phyloP scores from a whole-genome alignment of 257 asterid genomes.

The Oldenlandia corymbosa region DNA sequence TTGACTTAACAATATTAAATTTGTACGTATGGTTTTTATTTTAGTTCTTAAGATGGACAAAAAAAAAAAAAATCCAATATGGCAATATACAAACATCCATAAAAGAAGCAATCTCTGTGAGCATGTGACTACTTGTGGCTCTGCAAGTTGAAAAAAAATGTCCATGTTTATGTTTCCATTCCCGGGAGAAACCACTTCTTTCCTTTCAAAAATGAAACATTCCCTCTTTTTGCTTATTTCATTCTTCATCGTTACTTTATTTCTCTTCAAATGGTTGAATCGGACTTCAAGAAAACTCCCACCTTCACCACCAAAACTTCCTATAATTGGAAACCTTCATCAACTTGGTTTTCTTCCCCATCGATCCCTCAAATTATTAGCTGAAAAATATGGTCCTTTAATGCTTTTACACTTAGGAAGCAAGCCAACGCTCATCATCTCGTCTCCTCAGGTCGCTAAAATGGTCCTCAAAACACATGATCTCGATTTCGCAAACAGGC shows the following conservation, averaged over 20 bases:
- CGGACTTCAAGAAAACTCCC: not conserved
- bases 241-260: not conserved
- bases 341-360: slow-evolving; percentile 23
- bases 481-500: not conserved
- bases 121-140: too few relatives aligned
- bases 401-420: slow-evolving; percentile 37
- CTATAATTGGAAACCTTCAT: slow-evolving; percentile 36
- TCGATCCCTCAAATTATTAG: slow-evolving; percentile 15
- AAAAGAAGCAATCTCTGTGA: too few relatives aligned
- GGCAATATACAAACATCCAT: too few relatives aligned
- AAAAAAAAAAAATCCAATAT: too few relatives aligned
- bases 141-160: too few relatives aligned
- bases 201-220: too few relatives aligned
- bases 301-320: slow-evolving; percentile 36
- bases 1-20: too few relatives aligned
- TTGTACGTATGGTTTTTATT: too few relatives aligned
- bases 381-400: slow-evolving; percentile 24
- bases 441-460: slow-evolving; percentile 17
- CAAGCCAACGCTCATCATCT: slow-evolving; percentile 18
- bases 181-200: too few relatives aligned
- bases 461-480: slow-evolving; percentile 1
- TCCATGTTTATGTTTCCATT: too few relatives aligned
- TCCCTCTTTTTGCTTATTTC: not conserved
- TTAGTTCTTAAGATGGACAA: too few relatives aligned
- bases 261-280: slow-evolving; percentile 1